Percentiles rank a stretch among this genome's conserved stretches.
phyloP scores from a whole-genome alignment of 371 early-diverging fungal species.

The Mortierella sp. region DNA sequence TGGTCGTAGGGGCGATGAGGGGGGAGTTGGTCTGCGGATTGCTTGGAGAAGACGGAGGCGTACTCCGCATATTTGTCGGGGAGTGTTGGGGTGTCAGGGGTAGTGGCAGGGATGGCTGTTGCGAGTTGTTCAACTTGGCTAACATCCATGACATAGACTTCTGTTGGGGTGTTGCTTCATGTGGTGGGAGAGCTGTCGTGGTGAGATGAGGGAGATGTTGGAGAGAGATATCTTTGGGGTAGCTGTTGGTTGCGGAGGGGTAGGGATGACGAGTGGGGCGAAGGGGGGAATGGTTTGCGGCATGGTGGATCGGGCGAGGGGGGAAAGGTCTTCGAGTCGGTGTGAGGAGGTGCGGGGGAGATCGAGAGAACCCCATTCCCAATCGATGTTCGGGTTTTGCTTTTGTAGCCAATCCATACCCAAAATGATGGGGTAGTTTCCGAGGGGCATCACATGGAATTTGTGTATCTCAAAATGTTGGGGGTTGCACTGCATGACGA shows the following conservation, averaged over 20 bases:
- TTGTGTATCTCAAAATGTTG: no score
- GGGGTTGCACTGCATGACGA: no score
- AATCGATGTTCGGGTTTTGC: no score
- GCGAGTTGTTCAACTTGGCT: conserved; percentile 4
- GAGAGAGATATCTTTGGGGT: no score
- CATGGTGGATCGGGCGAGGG: not conserved
- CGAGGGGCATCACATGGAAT: no score
- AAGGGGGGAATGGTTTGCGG: not conserved
- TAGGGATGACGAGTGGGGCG: not conserved
- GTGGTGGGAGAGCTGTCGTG: conserved; percentile 2
- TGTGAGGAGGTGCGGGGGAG: no score
- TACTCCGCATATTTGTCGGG: conserved; percentile 28
- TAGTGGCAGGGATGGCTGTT: not conserved
- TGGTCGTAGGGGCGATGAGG: conserved; percentile 38
- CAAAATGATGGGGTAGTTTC: not conserved
- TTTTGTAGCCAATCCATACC: not conserved
- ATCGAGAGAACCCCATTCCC: no score
- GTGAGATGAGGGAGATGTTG: conserved; percentile 17
- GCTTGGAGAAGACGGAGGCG: conserved; percentile 31
- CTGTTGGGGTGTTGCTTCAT: not conserved
- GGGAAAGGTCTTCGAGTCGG: no score
- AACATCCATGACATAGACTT: conserved; percentile 12
- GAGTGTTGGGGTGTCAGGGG: not conserved
- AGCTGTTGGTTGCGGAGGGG: not conserved
- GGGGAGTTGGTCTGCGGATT: conserved; percentile 24